Evolutionary conservation across 768 basidiomycete species (phyloP), one percentile per base, ranked within the genome.

Genomic region (Hericium rajendrae): DNA sequence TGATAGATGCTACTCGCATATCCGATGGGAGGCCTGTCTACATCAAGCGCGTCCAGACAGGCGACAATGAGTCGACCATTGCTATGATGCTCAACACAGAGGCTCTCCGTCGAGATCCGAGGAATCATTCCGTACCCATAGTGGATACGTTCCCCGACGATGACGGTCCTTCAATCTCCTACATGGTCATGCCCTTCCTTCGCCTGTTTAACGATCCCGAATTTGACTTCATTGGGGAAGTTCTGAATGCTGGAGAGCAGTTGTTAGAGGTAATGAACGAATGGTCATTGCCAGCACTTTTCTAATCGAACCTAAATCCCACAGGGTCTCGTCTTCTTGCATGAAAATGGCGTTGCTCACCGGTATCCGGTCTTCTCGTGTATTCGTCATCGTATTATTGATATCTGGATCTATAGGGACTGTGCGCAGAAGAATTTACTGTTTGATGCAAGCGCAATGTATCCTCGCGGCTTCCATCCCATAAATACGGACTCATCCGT

Each of bases 1-100:
- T 64, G 0, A 59, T 70, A 2, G 74, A 75, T 43, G 72, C 72
- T 0, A 70, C 62, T 0, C 64, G 70, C 6, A 56, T 63, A 2
- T 63, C 64, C 2, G 72, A 74, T 26, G 64, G 57, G 0, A 57
- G 38, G 3, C 49, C 61, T 1, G 68, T 75, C 0, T 65, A 62
- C 15, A 59, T 76, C 24, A 75, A 75, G 26, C 41, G 46, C 1
- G 59, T 73, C 0, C 0, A 28, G 9, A 55, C 57, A 0, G 55
- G 46, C 1, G 54, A 62, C 20, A 2, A 37, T 2, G 68, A 70
- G 37, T 43, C 53, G 2, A 9, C 20, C 6, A 64, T 69, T 5
- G 64, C 61, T 8, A 32, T 32, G n/a, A 55, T 48, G n/a, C 49
- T 68, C 3, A 56, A 57, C 13, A 22, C 56, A 15, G 38, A 22